These are phyloP conservation scores for Bryopsis sp. DNA, from an alignment of 139 green algal genomes.

Conservation along the genomic window DNA sequence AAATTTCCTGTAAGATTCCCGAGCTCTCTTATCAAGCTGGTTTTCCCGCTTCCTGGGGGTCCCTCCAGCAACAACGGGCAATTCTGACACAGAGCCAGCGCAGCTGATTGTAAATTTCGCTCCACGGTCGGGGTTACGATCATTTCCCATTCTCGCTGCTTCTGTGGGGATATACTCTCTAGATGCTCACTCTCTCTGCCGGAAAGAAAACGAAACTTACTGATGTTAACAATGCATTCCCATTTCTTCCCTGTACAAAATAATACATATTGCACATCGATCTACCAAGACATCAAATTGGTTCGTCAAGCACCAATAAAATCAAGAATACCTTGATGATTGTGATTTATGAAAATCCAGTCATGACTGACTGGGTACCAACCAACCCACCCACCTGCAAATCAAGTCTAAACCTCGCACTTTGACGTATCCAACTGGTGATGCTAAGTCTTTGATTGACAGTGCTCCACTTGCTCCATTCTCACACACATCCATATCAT, in stretches of 20 bases:
- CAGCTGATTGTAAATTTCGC: conserved; percentile 48
- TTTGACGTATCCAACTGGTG: conserved; percentile 23
- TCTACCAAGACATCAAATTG: not conserved
- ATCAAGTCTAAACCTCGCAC: conserved; percentile 51
- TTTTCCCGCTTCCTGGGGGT: conserved; percentile 81
- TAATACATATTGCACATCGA: not conserved
- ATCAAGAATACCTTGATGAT: not conserved
- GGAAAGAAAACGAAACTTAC: not conserved
- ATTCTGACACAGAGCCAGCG: conserved; percentile 64
- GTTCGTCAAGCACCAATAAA: not conserved
- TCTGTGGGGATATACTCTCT: not conserved
- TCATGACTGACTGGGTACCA: not conserved
- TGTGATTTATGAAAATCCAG: conserved; percentile 1
- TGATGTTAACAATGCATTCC: not conserved
- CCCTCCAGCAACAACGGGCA: conserved; percentile 82
- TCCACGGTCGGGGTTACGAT: conserved; percentile 33
- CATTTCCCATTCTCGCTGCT: not conserved
- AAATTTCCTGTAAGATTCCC: conserved; percentile 63
- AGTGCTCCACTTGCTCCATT: not conserved
- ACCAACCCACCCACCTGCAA: conserved; percentile 5
- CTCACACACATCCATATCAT: no score
- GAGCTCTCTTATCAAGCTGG: conserved; percentile 64
- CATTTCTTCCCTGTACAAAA: not conserved
- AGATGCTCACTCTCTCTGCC: not conserved
- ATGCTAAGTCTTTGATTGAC: not conserved